Conservation (phyloP, 129 eudicot species). For the Lactuca sativa region DNA sequence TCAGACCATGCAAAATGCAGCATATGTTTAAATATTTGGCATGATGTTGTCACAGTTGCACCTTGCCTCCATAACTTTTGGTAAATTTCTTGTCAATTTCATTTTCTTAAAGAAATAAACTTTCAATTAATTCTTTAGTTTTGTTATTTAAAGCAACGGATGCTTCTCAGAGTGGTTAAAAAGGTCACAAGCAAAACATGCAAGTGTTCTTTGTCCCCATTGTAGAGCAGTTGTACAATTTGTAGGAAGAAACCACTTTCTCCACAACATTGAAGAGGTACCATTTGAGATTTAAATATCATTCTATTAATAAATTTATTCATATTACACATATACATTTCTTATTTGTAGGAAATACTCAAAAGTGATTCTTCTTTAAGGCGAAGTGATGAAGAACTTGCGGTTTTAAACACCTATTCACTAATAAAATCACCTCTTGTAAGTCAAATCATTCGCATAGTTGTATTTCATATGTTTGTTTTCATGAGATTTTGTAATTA, state of each 20-base stretch:
- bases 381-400: slow-evolving; percentile 76
- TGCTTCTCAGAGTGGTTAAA: slow-evolving; percentile 97
- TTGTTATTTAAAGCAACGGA: slow-evolving; percentile 65
- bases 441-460: slow-evolving; percentile 31
- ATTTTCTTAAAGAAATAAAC: slow-evolving; percentile 7
- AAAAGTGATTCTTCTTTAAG: slow-evolving; percentile 67
- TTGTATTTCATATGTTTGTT: neutral
- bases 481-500: neutral
- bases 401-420: slow-evolving; percentile 63
- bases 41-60: slow-evolving; percentile 96
- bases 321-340: neutral
- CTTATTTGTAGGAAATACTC: slow-evolving; percentile 69
- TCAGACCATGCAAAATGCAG: slow-evolving; percentile 84
- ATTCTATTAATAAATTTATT: neutral
- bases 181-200: slow-evolving; percentile 70
- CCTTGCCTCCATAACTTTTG: slow-evolving; percentile 98
- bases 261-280: slow-evolving; percentile 86
- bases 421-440: slow-evolving; percentile 83
- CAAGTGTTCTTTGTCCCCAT: slow-evolving; percentile 84
- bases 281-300: neutral
- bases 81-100: slow-evolving; percentile 30
- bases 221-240: slow-evolving; percentile 87
- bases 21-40: slow-evolving; percentile 89
- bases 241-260: slow-evolving; percentile 86
- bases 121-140: neutral